Conservation (phyloP, 768 basidiomycete species). For the Naganishia kalamii region DNA sequence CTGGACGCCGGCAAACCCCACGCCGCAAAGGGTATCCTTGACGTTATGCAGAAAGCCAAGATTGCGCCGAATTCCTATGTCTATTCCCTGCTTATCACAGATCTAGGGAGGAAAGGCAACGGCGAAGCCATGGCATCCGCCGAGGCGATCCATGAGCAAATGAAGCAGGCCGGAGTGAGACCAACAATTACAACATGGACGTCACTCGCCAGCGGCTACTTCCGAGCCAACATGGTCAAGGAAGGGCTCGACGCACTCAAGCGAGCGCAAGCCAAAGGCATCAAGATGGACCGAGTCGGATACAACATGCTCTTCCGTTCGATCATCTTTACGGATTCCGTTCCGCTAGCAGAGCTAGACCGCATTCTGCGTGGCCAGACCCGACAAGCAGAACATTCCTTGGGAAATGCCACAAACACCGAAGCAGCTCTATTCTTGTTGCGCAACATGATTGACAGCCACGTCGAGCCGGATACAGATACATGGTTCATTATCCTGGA, state of each 20-base stretch:
- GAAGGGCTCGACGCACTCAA: conserved; percentile 46
- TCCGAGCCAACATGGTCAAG: conserved; percentile 54
- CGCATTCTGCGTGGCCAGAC: neutral
- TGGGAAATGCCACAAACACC: neutral
- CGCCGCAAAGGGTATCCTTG: conserved; percentile 59
- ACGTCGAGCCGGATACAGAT: conserved; percentile 54
- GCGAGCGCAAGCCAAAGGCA: conserved; percentile 57
- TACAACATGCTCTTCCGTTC: conserved; percentile 74
- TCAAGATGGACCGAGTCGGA: conserved; percentile 58
- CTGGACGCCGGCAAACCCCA: conserved; percentile 63
- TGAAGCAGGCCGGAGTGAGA: conserved; percentile 54
- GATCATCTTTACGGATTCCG: conserved; percentile 59
- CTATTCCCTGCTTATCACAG: conserved; percentile 71
- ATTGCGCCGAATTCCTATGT: conserved; percentile 68
- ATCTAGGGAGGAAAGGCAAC: conserved; percentile 59
- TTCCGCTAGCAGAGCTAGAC: conserved; percentile 50
- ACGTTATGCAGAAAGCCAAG: conserved; percentile 69
- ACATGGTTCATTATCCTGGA: conserved; percentile 73
- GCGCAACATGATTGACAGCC: conserved; percentile 55
- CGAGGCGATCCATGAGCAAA: conserved; percentile 63
- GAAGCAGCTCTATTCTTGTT: neutral
- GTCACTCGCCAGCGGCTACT: conserved; percentile 64
- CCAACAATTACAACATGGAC: conserved; percentile 84
- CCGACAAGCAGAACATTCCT: neutral
- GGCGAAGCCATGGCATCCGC: conserved; percentile 57